phyloP scores from a whole-genome alignment of 805 yeast genomes.

The Kluyveromyces wickerhamii region DNA sequence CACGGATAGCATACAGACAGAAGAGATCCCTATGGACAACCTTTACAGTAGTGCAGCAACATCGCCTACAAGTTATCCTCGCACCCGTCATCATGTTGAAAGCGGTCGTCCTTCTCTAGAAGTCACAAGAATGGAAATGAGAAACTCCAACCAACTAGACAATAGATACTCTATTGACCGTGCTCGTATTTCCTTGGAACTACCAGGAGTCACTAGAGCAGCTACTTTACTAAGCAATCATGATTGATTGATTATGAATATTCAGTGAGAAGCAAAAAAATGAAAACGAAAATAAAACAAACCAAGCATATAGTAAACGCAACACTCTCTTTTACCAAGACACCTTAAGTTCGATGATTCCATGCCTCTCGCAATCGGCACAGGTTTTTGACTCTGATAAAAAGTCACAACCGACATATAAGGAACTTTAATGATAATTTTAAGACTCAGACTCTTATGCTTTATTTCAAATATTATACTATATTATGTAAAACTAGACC shows the following conservation, averaged over 20 bases:
- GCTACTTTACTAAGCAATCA: constrained; percentile 25
- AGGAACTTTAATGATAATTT: too few species aligned
- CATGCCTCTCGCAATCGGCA: too few species aligned
- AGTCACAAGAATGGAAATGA: constrained; percentile 32
- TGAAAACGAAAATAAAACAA: too few species aligned
- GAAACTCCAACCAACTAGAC: constrained; percentile 31
- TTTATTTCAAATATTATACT: too few species aligned
- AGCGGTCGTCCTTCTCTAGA: constrained; percentile 24
- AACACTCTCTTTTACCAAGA: too few species aligned
- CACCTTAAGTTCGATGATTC: too few species aligned
- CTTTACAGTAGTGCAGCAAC: constrained; percentile 9
- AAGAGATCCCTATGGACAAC: constrained; percentile 33
- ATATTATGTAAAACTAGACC: constrained; percentile 2
- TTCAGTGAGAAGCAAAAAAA: too few species aligned
- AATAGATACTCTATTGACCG: constrained; percentile 33
- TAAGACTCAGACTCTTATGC: too few species aligned
- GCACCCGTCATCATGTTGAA: constrained; percentile 15
- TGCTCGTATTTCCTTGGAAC: constrained; percentile 34
- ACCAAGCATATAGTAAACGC: too few species aligned
- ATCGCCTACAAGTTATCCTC: constrained; percentile 10
- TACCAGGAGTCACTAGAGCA: constrained; percentile 36
- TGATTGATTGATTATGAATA: too few species aligned
- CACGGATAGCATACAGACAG: constrained; percentile 29
- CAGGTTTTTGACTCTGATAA: too few species aligned
- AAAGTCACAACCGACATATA: too few species aligned